A percentile compares a stretch with the other conserved stretches of the same genome.
Conservation (phyloP, 495 filamentous ascomycete species). For the Podospora tetraspora region DNA sequence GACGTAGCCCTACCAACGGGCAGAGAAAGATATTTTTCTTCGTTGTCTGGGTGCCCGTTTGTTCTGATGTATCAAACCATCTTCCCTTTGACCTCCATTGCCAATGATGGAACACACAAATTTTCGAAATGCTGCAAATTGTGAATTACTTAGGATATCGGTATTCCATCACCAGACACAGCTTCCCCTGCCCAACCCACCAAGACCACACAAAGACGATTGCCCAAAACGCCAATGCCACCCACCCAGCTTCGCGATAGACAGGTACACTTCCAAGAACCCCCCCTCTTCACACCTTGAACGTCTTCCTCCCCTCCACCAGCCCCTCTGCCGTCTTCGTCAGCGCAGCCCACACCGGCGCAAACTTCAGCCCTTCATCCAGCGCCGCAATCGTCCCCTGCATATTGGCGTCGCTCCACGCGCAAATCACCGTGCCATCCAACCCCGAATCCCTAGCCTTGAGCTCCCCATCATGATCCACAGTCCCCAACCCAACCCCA, state of each 20-base stretch:
- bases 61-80: too few species aligned
- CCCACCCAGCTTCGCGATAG: not conserved
- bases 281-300: slow-evolving; percentile 24
- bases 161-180: not conserved
- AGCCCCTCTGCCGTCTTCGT: slow-evolving; percentile 73
- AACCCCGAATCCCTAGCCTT: slow-evolving; percentile 38
- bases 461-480: slow-evolving; percentile 29
- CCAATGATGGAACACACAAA: too few species aligned
- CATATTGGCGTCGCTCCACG: slow-evolving; percentile 83
- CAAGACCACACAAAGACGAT: not conserved
- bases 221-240: not conserved
- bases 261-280: not conserved
- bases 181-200: not conserved
- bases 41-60: not conserved
- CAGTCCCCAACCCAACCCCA: slow-evolving; percentile 16
- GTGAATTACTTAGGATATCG: not conserved
- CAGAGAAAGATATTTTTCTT: not conserved
- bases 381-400: slow-evolving; percentile 72
- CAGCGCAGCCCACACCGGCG: slow-evolving; percentile 71
- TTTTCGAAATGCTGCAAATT: too few species aligned
- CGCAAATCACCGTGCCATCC: slow-evolving; percentile 67
- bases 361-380: slow-evolving; percentile 71
- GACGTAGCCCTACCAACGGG: not conserved
- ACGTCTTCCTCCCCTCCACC: slow-evolving; percentile 61
- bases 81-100: too few species aligned